Conservation (phyloP, 1,284 basidiomycete species). For the Trichosporon inkin region DNA sequence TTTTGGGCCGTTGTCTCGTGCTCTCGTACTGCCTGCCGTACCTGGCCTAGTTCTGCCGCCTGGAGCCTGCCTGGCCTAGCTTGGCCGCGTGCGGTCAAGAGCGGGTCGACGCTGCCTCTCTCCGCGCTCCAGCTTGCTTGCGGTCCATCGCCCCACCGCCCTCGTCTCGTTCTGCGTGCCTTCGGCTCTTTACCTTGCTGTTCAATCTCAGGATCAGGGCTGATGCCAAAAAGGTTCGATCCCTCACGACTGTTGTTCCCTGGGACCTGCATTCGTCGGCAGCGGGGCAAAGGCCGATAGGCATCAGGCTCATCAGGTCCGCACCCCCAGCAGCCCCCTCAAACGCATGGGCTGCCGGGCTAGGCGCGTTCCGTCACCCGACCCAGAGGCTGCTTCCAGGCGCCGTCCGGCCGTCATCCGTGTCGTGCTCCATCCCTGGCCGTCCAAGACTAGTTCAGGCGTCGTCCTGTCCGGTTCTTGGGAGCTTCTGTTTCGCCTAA, state of each 20-base stretch:
- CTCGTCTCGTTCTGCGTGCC: not conserved
- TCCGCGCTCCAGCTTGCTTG: not conserved
- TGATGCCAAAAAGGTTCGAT: not conserved
- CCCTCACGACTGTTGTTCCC: not conserved
- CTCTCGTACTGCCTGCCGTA: not conserved
- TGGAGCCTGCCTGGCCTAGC: not conserved
- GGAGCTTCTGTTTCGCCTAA: not conserved
- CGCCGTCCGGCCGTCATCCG: not conserved
- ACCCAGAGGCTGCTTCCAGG: too few species aligned
- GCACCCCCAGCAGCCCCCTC: not conserved
- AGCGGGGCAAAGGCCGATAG: not conserved
- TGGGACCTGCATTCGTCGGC: not conserved
- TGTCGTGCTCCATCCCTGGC: not conserved
- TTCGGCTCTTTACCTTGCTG: conserved; percentile 6
- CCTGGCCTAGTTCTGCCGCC: not conserved
- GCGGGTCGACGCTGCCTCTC: not conserved
- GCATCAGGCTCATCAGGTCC: too few species aligned
- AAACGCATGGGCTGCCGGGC: not conserved
- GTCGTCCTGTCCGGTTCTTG: not conserved
- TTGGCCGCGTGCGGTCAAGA: not conserved
- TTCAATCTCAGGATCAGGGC: not conserved
- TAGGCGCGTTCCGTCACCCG: not conserved
- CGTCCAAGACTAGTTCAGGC: not conserved
- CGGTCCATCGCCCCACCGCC: not conserved
- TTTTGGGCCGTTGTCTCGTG: not conserved